These are phyloP conservation scores for Trypanosoma melophagium DNA, from an alignment of 208 protist genomes.

Conservation along the genomic window DNA sequence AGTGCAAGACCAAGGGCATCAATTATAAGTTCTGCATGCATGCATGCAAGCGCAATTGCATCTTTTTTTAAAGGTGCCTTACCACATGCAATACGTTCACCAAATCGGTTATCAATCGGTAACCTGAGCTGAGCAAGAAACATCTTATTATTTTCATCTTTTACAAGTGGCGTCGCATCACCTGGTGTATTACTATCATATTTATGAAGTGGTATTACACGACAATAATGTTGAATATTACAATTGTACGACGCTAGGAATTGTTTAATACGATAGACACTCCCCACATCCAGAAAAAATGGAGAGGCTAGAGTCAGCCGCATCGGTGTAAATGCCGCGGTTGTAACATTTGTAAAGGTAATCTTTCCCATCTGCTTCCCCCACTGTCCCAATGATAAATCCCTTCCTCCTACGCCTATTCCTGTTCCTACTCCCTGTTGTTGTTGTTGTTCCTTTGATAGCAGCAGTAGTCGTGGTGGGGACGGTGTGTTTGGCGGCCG, in stretches of 20 bases:
- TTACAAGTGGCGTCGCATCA: neutral
- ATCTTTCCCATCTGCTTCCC: conserved; percentile 41
- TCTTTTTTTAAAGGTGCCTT: conserved; percentile 57
- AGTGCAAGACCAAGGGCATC: conserved; percentile 79
- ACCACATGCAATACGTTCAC: conserved; percentile 69
- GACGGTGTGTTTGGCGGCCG: conserved; percentile 26
- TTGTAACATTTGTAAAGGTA: conserved; percentile 46
- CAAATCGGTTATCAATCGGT: conserved; percentile 66
- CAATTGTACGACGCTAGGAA: conserved; percentile 59
- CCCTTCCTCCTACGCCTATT: conserved; percentile 30
- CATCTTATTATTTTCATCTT: conserved; percentile 21
- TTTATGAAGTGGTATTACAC: conserved; percentile 45
- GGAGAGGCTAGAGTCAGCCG: conserved; percentile 62
- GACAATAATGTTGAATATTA: conserved; percentile 34
- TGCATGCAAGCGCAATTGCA: conserved; percentile 73
- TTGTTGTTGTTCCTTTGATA: conserved; percentile 19
- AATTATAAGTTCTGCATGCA: conserved; percentile 91
- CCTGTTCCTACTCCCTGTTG: conserved; percentile 27
- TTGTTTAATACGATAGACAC: conserved; percentile 43
- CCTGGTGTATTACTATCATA: neutral
- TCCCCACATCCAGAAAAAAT: conserved; percentile 55
- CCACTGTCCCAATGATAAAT: too few relatives aligned
- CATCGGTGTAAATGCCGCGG: conserved; percentile 47
- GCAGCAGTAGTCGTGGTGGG: conserved; percentile 26
- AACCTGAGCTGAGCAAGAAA: conserved; percentile 75